Evolutionary conservation across 2,329 filamentous ascomycete genomes (phyloP), one percentile per base, ranked within the genome.

Genomic region (Rutstroemia sydowiana): DNA sequence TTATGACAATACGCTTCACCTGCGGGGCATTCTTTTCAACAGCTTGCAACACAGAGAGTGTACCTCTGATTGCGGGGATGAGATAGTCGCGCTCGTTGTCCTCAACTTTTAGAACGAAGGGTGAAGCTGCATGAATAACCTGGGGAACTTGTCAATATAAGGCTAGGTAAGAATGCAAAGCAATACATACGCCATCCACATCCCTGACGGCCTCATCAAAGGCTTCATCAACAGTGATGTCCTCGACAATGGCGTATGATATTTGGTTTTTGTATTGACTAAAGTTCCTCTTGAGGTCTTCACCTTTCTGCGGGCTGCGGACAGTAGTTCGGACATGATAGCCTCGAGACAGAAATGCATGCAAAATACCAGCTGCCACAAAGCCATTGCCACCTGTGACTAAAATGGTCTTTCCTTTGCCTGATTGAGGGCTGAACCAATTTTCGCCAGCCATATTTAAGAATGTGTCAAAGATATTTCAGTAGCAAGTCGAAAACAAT

Each of bases 41-140:
- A 0, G 75, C 75, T 42, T 68, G 64, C 3, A 82, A 67, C 4
- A 81, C 62, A 3, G 70, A 70, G 0, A 67, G 68, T 0, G 76
- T 79, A 7, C 77, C 76, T 9, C 73, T 71, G 30, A 82, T 71
- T 7, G 77, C 77, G 0, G 78, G 78, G 31, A 75, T 68, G 11
- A 82, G 69, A 28, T 81, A 59, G 32, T 71, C 66, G 20, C 48
- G 56, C 36, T 66, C 59, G 43, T 66, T 65, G 54, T 68, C 57
- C 6, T 62, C 59, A 21, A 65, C 63, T 5, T 60, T 45, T 45
- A 65, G 55, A 34, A 64, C 57, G 54, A 73, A 71, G 1, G 60
- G 87, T 0, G 79, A 84, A 1, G 85, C 84, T 4, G 84, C 87
- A 66, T 88, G 84, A 49, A 88, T 74, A 49, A 91, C 62, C 53